A percentile compares a stretch with the other conserved stretches of the same genome.
Evolutionary conservation across 495 filamentous ascomycete genomes (phyloP).

Genomic region (Durotheca rogersii): DNA sequence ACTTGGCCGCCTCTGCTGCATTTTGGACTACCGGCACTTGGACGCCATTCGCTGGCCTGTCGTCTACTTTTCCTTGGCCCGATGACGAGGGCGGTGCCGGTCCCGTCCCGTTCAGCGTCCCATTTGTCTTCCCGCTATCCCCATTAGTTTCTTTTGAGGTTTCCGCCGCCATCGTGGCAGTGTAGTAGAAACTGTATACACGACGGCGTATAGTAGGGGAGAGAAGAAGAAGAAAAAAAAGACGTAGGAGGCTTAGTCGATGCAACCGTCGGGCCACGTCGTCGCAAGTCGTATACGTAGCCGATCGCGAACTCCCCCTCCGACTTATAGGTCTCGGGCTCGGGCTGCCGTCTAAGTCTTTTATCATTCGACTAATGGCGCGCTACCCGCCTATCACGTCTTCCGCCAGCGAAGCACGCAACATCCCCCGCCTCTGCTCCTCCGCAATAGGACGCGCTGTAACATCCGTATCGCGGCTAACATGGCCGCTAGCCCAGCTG

Average conservation of each 20-base stretch:
- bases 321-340: slow-evolving; percentile 19
- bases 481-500: slow-evolving; percentile 3
- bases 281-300: too few species aligned
- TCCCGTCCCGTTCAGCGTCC: too few species aligned
- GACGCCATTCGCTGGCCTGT: slow-evolving; percentile 12
- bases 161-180: slow-evolving; percentile 17
- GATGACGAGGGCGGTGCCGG: not conserved
- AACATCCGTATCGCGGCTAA: slow-evolving; percentile 14
- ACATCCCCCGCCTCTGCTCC: slow-evolving; percentile 29
- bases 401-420: slow-evolving; percentile 29
- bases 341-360: slow-evolving; percentile 17
- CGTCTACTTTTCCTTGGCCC: not conserved
- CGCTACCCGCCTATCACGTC: slow-evolving; percentile 17
- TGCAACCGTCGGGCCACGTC: too few species aligned
- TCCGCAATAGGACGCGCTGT: slow-evolving; percentile 27
- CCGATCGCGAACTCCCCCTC: too few species aligned
- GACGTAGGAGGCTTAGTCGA: too few species aligned
- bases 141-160: slow-evolving; percentile 2
- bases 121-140: too few species aligned
- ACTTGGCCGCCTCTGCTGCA: slow-evolving; percentile 5
- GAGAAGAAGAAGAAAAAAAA: too few species aligned
- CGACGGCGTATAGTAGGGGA: too few species aligned
- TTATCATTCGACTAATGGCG: slow-evolving; percentile 19
- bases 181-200: too few species aligned
- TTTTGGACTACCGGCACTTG: slow-evolving; percentile 12